Conservation (phyloP, 257 asterid species). For the Solanum chiquidenum region DNA sequence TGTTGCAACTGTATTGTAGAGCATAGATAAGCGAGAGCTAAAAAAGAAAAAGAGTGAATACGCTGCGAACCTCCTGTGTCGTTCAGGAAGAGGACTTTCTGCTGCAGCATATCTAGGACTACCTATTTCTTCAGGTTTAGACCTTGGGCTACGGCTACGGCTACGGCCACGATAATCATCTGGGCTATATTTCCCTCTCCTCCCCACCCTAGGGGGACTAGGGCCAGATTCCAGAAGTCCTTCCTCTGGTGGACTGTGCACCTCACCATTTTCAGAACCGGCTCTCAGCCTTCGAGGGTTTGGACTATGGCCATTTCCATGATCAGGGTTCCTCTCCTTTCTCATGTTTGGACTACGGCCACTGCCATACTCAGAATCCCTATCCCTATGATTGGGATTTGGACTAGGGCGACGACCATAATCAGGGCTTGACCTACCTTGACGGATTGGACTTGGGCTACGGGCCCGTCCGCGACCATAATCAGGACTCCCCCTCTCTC, state of each 20-base stretch:
- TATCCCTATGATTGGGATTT: conserved; percentile 10
- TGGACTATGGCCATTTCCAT: conserved; percentile 23
- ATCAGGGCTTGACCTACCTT: conserved; percentile 43
- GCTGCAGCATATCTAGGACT: conserved; percentile 37
- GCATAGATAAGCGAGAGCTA: not conserved
- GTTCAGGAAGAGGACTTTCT: conserved; percentile 39
- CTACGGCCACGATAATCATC: conserved; percentile 22
- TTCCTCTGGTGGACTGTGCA: conserved; percentile 21
- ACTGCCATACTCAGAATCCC: conserved; percentile 11
- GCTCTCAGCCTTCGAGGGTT: conserved; percentile 30
- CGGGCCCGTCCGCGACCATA: conserved; percentile 51
- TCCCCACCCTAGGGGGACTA: conserved; percentile 29
- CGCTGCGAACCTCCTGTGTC: conserved; percentile 32
- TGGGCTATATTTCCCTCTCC: conserved; percentile 24
- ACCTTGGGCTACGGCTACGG: conserved; percentile 16
- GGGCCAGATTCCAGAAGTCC: conserved; percentile 28
- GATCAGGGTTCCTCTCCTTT: conserved; percentile 28
- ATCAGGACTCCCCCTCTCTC: conserved; percentile 86
- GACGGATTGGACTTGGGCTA: conserved; percentile 1
- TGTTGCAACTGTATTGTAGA: not conserved
- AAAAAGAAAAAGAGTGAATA: not conserved
- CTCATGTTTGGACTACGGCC: conserved; percentile 32
- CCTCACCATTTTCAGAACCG: conserved; percentile 18
- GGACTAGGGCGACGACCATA: conserved; percentile 37
- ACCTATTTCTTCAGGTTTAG: conserved; percentile 12